phyloP scores from a whole-genome alignment of 352 stramenopile genomes.

The Pythium insidiosum region DNA sequence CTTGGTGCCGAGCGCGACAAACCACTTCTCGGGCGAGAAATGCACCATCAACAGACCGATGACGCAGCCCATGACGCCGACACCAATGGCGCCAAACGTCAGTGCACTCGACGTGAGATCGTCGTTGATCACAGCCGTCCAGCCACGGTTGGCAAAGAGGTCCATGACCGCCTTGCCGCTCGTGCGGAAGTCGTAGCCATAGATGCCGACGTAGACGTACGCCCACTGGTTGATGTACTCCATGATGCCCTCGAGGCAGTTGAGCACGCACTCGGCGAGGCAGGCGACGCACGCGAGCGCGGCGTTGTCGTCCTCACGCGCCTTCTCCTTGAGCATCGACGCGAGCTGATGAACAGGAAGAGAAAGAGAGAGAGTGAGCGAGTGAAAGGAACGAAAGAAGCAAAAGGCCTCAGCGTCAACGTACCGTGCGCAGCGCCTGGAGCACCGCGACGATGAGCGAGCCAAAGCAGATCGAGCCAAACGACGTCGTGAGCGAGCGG shows the following conservation, averaged over 20 bases:
- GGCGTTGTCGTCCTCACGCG: constrained; percentile 63
- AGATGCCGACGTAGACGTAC: constrained; percentile 87
- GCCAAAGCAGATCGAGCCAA: constrained; percentile 78
- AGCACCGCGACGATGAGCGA: constrained; percentile 85
- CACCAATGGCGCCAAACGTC: constrained; percentile 71
- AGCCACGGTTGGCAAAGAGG: constrained; percentile 78
- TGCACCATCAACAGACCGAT: constrained; percentile 59
- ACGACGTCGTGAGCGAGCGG: constrained; percentile 71
- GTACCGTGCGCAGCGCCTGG: constrained; percentile 62
- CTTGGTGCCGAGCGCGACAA: constrained; percentile 37
- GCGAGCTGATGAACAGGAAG: constrained; percentile 39
- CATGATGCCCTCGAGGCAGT: constrained; percentile 79
- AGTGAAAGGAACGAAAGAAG: no score
- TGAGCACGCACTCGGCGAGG: constrained; percentile 81
- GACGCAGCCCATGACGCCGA: constrained; percentile 71
- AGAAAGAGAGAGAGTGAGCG: no score
- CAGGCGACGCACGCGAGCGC: constrained; percentile 76
- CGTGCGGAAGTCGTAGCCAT: constrained; percentile 80
- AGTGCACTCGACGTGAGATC: constrained; percentile 79
- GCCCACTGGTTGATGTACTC: constrained; percentile 90
- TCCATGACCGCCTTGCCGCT: constrained; percentile 86
- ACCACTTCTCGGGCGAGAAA: constrained; percentile 56
- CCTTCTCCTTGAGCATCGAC: constrained; percentile 54
- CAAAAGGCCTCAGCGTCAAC: background rate
- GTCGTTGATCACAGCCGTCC: constrained; percentile 88